These are phyloP conservation scores for Globisporangium paddicum DNA, from an alignment of 352 stramenopile genomes.

Conservation along the genomic window DNA sequence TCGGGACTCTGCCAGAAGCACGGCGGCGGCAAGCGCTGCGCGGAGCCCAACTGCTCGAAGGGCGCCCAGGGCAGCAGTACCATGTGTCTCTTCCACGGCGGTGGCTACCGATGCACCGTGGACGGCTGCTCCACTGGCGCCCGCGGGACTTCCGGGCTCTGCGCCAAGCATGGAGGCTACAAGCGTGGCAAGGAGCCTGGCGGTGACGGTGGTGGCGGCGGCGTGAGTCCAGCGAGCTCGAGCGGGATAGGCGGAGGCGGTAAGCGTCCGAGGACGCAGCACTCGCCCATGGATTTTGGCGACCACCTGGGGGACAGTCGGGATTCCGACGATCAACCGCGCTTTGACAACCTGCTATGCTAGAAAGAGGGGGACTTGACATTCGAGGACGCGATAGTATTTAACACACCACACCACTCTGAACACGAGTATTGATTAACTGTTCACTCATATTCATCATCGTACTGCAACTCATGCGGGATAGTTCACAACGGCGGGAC, in stretches of 20 bases:
- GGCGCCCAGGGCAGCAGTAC: conserved; percentile 75
- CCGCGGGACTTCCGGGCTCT: conserved; percentile 67
- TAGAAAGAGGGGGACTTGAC: background rate
- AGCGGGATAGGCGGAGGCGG: background rate
- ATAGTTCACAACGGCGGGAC: no score
- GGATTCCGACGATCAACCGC: background rate
- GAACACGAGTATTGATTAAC: conserved; percentile 6
- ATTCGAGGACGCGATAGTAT: background rate
- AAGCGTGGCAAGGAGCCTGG: conserved; percentile 37
- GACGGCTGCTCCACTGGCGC: conserved; percentile 70
- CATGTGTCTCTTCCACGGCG: conserved; percentile 80
- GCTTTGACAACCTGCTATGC: conserved; percentile 8
- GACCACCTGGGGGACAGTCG: background rate
- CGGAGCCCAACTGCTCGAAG: conserved; percentile 55
- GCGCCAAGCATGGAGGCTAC: conserved; percentile 79
- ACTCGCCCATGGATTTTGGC: conserved; percentile 5
- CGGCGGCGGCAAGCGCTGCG: conserved; percentile 79
- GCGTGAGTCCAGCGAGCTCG: conserved; percentile 1
- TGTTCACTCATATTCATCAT: conserved; percentile 4
- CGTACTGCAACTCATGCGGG: background rate
- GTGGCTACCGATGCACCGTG: conserved; percentile 77
- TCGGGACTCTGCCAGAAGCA: conserved; percentile 84
- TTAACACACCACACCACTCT: conserved; percentile 6
- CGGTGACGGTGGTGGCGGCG: background rate
- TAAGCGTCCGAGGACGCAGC: conserved; percentile 20